Percentiles rank a stretch among this genome's conserved stretches.
phyloP scores from a whole-genome alignment of 768 basidiomycete genomes.

The Tylopilus vinaceipallidus region DNA sequence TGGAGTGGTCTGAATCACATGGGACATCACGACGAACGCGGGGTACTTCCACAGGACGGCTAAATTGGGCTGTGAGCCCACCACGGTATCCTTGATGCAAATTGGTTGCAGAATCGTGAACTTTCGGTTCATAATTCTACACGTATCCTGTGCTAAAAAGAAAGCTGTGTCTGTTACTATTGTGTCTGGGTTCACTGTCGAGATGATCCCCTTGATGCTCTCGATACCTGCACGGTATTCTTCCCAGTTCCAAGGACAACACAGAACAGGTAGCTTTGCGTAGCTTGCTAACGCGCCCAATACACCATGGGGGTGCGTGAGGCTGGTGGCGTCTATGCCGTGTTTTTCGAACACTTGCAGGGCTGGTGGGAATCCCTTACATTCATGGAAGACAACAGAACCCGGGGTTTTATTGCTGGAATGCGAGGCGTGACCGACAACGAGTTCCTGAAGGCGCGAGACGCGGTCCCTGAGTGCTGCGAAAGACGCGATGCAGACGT shows the following conservation, averaged over 20 bases:
- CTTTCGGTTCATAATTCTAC: slow-evolving; percentile 1
- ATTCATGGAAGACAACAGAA: slow-evolving; percentile 6
- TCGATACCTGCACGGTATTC: slow-evolving; percentile 5
- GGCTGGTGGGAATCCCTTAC: not conserved
- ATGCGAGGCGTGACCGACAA: not conserved
- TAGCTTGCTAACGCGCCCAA: slow-evolving; percentile 1
- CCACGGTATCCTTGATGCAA: not conserved
- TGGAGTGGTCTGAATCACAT: no score
- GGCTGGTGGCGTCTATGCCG: not conserved
- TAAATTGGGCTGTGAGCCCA: not conserved
- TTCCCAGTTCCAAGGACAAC: not conserved
- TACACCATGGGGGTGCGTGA: not conserved
- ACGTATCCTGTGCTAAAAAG: slow-evolving; percentile 3
- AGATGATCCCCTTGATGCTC: not conserved
- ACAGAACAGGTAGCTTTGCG: not conserved
- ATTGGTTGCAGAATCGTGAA: not conserved
- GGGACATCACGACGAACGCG: not conserved
- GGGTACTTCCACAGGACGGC: slow-evolving; percentile 8
- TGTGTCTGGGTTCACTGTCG: not conserved
- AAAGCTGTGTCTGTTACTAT: not conserved
- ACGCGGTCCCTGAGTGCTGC: slow-evolving; percentile 8
- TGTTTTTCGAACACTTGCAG: not conserved
- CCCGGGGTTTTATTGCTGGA: not conserved
- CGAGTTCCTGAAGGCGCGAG: slow-evolving; percentile 4
- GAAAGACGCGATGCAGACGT: slow-evolving; percentile 13